phyloP scores from a whole-genome alignment of 2,329 filamentous ascomycete genomes.

The Paraphoma sp. region DNA sequence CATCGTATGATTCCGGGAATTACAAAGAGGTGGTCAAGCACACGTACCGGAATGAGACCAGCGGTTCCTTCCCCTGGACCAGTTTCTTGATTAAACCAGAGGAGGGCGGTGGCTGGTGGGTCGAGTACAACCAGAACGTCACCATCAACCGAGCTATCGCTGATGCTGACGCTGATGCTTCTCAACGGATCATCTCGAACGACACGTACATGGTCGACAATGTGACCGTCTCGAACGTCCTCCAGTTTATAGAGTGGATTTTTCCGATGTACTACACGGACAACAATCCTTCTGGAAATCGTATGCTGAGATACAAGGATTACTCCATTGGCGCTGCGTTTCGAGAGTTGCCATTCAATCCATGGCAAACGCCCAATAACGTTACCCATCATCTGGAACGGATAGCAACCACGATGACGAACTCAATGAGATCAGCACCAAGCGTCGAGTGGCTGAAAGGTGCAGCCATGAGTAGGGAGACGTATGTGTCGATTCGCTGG shows the following conservation, averaged over 20 bases:
- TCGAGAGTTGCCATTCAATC: constrained; percentile 3
- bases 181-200: no score
- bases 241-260: no score
- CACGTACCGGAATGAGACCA: background rate
- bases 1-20: constrained; percentile 13
- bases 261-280: background rate
- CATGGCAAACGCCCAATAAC: constrained; percentile 25
- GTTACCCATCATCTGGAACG: constrained; percentile 24
- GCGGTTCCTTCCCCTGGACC: background rate
- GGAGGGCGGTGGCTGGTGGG: background rate
- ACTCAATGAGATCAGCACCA: constrained; percentile 19
- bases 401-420: constrained; percentile 26
- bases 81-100: background rate
- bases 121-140: background rate
- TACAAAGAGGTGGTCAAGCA: constrained; percentile 24
- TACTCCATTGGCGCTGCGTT: background rate
- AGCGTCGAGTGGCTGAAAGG: constrained; percentile 4
- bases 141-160: background rate
- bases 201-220: no score
- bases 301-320: background rate
- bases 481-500: constrained; percentile 24
- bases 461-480: constrained; percentile 16
- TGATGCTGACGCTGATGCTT: no score
- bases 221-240: no score
- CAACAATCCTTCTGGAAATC: background rate